Conservation (phyloP, 805 yeast species). For the Kazachstania taianensis region DNA sequence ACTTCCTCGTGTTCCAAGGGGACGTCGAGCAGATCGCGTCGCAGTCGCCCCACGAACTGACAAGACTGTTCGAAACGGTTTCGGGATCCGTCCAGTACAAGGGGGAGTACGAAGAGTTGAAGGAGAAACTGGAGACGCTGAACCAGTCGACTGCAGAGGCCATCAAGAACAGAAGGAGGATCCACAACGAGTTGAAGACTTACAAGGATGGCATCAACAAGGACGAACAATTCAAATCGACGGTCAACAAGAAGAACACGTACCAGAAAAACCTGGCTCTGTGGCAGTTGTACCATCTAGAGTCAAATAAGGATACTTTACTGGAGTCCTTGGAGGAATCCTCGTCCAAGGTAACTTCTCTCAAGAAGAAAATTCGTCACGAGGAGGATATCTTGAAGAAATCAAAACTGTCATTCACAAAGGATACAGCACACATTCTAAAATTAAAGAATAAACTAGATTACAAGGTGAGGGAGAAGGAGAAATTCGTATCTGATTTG, state of each 20-base stretch:
- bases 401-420: slow-evolving; percentile 37
- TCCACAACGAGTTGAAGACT: slow-evolving; percentile 65
- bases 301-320: slow-evolving; percentile 26
- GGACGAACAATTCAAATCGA: slow-evolving; percentile 53
- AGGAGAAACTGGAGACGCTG: slow-evolving; percentile 55
- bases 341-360: slow-evolving; percentile 22
- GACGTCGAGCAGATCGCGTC: slow-evolving; percentile 91
- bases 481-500: slow-evolving; percentile 35
- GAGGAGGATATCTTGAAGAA: slow-evolving; percentile 33
- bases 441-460: slow-evolving; percentile 33
- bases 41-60: slow-evolving; percentile 67
- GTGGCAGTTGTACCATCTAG: slow-evolving; percentile 57
- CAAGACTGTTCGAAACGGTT: slow-evolving; percentile 66
- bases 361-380: slow-evolving; percentile 27
- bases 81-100: slow-evolving; percentile 69
- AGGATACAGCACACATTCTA: slow-evolving; percentile 34
- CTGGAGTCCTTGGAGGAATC: slow-evolving; percentile 20
- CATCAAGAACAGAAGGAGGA: slow-evolving; percentile 57
- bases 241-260: slow-evolving; percentile 38
- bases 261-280: slow-evolving; percentile 43
- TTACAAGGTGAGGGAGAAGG: slow-evolving; percentile 33
- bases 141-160: slow-evolving; percentile 53
- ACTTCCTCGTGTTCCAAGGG: slow-evolving; percentile 92
- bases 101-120: slow-evolving; percentile 54
- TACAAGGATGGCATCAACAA: slow-evolving; percentile 68